These are phyloP conservation scores for Globisporangium emineosum DNA, from an alignment of 352 stramenopile species.

Conservation along the genomic window DNA sequence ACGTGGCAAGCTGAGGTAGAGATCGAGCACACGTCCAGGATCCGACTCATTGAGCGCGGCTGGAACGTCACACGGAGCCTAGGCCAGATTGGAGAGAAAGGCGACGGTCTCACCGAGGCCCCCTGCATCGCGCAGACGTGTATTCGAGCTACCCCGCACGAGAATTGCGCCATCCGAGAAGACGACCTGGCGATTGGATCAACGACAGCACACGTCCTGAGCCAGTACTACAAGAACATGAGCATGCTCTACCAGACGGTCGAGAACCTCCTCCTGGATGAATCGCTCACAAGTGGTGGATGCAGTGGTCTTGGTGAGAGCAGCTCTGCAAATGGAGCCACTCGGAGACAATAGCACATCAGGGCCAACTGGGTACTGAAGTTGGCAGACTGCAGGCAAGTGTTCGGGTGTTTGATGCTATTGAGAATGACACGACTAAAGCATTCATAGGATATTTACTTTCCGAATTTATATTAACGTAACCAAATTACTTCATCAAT, in stretches of 20 bases:
- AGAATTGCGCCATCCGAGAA: not conserved
- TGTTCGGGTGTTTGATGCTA: too few relatives aligned
- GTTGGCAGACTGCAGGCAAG: too few relatives aligned
- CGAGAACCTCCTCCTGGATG: conserved; percentile 1
- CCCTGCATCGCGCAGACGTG: not conserved
- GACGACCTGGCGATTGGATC: not conserved
- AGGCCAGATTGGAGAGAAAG: too few relatives aligned
- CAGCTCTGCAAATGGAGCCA: not conserved
- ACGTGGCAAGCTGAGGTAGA: not conserved
- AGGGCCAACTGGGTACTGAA: not conserved
- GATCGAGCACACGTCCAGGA: not conserved
- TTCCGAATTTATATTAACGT: too few relatives aligned
- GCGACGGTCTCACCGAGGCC: not conserved
- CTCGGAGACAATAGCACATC: not conserved
- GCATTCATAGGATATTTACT: too few relatives aligned
- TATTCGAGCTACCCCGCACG: not conserved
- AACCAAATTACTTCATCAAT: too few relatives aligned
- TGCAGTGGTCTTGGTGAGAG: not conserved
- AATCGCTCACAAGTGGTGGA: not conserved
- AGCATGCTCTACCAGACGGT: conserved; percentile 2
- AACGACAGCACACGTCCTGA: not conserved
- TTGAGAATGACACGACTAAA: too few relatives aligned
- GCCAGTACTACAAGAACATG: not conserved
- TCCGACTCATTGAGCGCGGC: not conserved
- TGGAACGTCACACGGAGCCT: not conserved